Conservation (phyloP, 169 alveolate species). For the Toxoplasma gondii region DNA sequence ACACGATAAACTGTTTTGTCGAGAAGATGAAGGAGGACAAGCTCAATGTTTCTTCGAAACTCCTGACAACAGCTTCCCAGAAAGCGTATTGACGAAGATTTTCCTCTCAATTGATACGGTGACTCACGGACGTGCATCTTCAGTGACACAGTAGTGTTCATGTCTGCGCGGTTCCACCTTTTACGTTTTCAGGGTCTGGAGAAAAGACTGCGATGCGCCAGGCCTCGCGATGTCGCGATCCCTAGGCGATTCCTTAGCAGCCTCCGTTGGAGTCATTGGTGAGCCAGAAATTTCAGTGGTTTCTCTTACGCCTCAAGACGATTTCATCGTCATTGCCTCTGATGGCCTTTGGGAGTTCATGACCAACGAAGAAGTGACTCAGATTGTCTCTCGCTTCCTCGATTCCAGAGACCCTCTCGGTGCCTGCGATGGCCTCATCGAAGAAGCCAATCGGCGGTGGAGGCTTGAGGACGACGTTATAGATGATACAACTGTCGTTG, state of each 20-base stretch:
- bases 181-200: slow-evolving; percentile 56
- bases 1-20: too few species aligned
- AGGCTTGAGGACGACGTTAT: slow-evolving; percentile 68
- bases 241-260: slow-evolving; percentile 89
- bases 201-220: slow-evolving; percentile 72
- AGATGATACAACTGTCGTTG: slow-evolving; percentile 79
- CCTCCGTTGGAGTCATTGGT: slow-evolving; percentile 87
- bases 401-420: slow-evolving; percentile 71
- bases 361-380: slow-evolving; percentile 80
- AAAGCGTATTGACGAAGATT: too few species aligned
- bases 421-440: slow-evolving; percentile 79
- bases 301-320: slow-evolving; percentile 71
- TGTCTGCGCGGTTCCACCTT: too few species aligned
- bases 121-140: too few species aligned
- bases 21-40: too few species aligned
- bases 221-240: slow-evolving; percentile 94
- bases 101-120: too few species aligned
- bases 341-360: slow-evolving; percentile 88
- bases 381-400: slow-evolving; percentile 69
- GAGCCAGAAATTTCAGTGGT: slow-evolving; percentile 83
- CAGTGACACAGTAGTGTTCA: too few species aligned
- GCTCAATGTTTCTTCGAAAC: too few species aligned
- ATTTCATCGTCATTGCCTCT: slow-evolving; percentile 75
- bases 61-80: too few species aligned
- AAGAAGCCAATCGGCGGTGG: slow-evolving; percentile 78